These are phyloP conservation scores for Bryopsis sp. DNA, from an alignment of 139 green algal species.

Conservation along the genomic window DNA sequence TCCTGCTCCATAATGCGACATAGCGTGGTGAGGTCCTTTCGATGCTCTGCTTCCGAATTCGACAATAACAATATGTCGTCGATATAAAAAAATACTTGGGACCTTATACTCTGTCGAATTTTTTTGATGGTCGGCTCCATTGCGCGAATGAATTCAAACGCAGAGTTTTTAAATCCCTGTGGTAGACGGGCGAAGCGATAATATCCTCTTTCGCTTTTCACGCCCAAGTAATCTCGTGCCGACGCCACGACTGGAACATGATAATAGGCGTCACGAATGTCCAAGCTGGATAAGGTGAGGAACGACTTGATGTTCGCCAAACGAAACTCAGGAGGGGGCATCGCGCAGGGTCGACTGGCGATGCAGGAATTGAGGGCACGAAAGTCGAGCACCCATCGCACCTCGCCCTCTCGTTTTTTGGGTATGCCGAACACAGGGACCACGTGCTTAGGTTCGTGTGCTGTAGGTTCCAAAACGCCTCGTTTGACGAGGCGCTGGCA, in stretches of 20 bases:
- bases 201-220: not conserved
- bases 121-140: not conserved
- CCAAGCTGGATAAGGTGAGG: not conserved
- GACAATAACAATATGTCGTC: not conserved
- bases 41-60: not conserved
- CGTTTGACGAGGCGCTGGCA: not conserved
- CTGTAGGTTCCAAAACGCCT: not conserved
- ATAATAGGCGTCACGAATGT: conserved; percentile 12
- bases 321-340: not conserved
- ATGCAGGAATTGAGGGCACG: conserved; percentile 15
- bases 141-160: conserved; percentile 9
- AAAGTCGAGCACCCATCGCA: conserved; percentile 13
- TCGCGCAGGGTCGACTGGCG: not conserved
- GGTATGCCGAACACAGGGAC: conserved; percentile 16
- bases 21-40: not conserved
- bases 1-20: not conserved
- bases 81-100: not conserved
- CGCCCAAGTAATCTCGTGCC: not conserved
- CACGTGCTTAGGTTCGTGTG: too few species aligned
- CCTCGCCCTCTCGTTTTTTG: conserved; percentile 8
- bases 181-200: not conserved
- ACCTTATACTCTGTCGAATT: not conserved
- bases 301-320: conserved; percentile 6
- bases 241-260: not conserved
- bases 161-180: conserved; percentile 1